Evolutionary conservation across 2,329 filamentous ascomycete genomes (phyloP).

Genomic region (Pyrenophora teres): DNA sequence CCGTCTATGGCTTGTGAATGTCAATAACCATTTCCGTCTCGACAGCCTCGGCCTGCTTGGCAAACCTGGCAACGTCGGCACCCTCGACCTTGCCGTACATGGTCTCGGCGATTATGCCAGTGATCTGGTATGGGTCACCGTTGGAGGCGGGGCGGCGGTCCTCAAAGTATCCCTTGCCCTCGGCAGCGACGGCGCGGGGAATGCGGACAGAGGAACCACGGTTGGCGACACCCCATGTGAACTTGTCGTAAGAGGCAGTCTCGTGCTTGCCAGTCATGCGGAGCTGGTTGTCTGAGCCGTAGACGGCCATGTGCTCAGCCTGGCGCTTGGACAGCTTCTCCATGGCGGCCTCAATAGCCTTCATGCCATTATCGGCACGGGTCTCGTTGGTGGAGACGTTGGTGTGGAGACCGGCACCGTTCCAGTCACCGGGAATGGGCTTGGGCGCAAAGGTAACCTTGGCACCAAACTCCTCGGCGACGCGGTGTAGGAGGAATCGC

Average conservation of each 20-base stretch:
- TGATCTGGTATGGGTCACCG: slow-evolving; percentile 83
- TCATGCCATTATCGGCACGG: slow-evolving; percentile 91
- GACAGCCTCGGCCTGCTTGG: slow-evolving; percentile 37
- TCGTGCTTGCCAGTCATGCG: slow-evolving; percentile 93
- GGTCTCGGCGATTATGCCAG: slow-evolving; percentile 79
- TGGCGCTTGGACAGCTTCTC: slow-evolving; percentile 58
- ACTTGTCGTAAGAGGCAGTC: slow-evolving; percentile 91
- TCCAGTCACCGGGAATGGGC: slow-evolving; percentile 95
- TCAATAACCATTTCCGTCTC: slow-evolving; percentile 44
- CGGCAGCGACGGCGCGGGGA: slow-evolving; percentile 79
- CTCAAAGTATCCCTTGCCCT: slow-evolving; percentile 95
- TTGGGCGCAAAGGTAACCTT: slow-evolving; percentile 96
- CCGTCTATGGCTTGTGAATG: slow-evolving; percentile 33
- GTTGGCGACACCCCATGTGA: slow-evolving; percentile 94
- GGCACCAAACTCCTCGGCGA: slow-evolving; percentile 94
- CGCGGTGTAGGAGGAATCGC: slow-evolving; percentile 84
- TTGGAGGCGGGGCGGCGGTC: slow-evolving; percentile 72
- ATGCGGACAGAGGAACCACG: slow-evolving; percentile 94
- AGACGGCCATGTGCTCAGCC: slow-evolving; percentile 75
- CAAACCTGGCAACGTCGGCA: slow-evolving; percentile 52
- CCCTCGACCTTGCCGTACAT: slow-evolving; percentile 58
- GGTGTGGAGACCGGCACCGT: slow-evolving; percentile 90
- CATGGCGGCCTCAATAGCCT: slow-evolving; percentile 82
- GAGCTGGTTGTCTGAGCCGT: slow-evolving; percentile 93
- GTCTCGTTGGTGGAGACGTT: slow-evolving; percentile 93